These are phyloP conservation scores for Apiotrichum gracile DNA, from an alignment of 1,284 basidiomycete species.

Conservation along the genomic window DNA sequence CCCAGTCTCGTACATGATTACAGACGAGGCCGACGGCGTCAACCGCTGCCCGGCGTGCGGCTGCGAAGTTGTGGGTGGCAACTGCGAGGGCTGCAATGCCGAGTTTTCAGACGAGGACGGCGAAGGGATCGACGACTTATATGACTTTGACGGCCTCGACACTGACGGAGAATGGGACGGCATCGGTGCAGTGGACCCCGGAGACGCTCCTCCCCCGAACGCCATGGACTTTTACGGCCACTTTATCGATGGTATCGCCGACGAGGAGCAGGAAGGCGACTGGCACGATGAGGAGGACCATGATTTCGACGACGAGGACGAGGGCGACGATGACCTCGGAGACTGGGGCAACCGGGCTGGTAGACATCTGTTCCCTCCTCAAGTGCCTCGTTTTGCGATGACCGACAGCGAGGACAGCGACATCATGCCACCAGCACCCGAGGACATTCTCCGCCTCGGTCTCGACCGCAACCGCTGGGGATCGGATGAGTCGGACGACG, in stretches of 20 bases:
- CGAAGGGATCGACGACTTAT: no score
- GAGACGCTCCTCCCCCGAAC: no score
- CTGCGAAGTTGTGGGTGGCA: slow-evolving; percentile 28
- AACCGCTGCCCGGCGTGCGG: slow-evolving; percentile 35
- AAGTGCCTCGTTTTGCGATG: background rate
- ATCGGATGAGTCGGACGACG: slow-evolving; percentile 2
- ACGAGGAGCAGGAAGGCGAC: slow-evolving; percentile 4
- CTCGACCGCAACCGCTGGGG: background rate
- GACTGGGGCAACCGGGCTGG: slow-evolving; percentile 4
- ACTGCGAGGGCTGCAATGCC: slow-evolving; percentile 29
- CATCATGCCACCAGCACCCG: background rate
- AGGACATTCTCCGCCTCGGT: background rate
- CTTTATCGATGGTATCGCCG: slow-evolving; percentile 5
- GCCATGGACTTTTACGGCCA: background rate
- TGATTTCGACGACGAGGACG: slow-evolving; percentile 12
- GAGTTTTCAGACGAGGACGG: slow-evolving; percentile 26
- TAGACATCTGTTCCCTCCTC: no score
- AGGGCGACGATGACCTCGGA: background rate
- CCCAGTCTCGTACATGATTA: slow-evolving; percentile 21
- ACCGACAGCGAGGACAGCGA: background rate
- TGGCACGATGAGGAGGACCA: slow-evolving; percentile 8
- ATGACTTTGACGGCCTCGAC: background rate
- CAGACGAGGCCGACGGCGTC: slow-evolving; percentile 26
- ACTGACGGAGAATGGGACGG: background rate
- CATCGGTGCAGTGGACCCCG: background rate